Base-by-base conservation (phyloP, 2,329 filamentous ascomycete genomes). In the Aspergillus proliferans region DNA sequence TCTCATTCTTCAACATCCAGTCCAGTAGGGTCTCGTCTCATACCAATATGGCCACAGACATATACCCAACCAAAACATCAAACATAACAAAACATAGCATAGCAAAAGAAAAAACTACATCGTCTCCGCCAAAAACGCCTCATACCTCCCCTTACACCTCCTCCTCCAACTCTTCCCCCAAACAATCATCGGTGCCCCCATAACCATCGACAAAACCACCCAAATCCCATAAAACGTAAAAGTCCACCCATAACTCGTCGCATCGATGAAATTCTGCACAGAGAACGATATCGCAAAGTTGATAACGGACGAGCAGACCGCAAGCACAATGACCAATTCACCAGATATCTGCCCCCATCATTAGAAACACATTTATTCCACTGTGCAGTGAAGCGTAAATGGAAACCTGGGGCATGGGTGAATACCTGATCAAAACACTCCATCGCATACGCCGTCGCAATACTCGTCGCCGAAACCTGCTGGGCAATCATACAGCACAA, bases 401-500 rank as follows among this genome's bases (percentile, higher is more conserved):
- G 15, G 15, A 15, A 15, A 15, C 22, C 6, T 22, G 22, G 22
- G 22, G 4, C 6, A 22, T 22, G 22, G 22, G 22, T 22, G 22
- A 22, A 22, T 51, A 67, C 64, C 44, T 61, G 63, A 22, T 66
- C 61, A 41, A 71, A 71, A 46, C 66, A 70, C 46, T 72, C 70
- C 68, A 72, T 71, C 2, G 68, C 68, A 56, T 72, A 72, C 1
- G 68, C 64, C 2, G 68, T 71, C 3, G 70, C 67, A 33, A 71
- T 63, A 45, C 62, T 67, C 15, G 67, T 70, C 8, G 67, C 64
- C 2, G 61, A 64, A 4, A 73, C 69, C 51, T 72, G 70, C 34
- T 72, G 67, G 6, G 69, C 66, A 43, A 71, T 71, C 64, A 72
- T 66, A 34, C 60, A 66, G 24, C 65, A 68, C 2, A 70, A 52